Conservation (phyloP, 306 rosid genomes). For the Astragalus glycyphyllos region DNA sequence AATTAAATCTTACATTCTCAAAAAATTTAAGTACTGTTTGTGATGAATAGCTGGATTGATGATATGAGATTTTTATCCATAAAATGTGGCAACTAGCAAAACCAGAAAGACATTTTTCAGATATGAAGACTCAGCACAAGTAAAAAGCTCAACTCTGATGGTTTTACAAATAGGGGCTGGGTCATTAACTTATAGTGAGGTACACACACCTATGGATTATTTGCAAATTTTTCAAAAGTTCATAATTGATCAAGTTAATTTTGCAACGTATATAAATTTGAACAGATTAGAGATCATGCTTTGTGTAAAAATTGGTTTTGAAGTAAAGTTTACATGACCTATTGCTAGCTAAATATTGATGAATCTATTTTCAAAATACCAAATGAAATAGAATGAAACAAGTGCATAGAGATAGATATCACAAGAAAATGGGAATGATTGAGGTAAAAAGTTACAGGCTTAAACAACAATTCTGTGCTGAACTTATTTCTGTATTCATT, state of each 20-base stretch:
- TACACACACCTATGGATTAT: not conserved
- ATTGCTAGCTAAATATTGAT: not conserved
- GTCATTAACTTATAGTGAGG: not conserved
- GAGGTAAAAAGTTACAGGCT: not conserved
- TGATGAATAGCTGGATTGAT: not conserved
- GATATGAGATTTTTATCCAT: not conserved
- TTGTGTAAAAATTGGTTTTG: not conserved
- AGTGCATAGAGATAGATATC: not conserved
- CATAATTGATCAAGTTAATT: not conserved
- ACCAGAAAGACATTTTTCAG: slow-evolving; percentile 13
- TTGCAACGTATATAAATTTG: not conserved
- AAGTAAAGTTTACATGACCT: not conserved
- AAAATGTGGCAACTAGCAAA: slow-evolving; percentile 28
- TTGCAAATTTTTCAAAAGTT: slow-evolving; percentile 4
- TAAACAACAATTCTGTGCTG: not conserved
- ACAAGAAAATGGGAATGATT: not conserved
- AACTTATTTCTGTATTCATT: not conserved
- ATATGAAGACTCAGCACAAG: slow-evolving; percentile 15
- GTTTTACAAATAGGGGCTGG: slow-evolving; percentile 15
- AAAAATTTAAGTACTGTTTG: not conserved
- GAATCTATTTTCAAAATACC: not conserved
- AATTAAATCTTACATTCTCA: not conserved
- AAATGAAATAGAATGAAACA: slow-evolving; percentile 3
- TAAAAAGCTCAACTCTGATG: not conserved
- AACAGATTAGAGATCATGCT: not conserved